Evolutionary conservation across 768 basidiomycete genomes (phyloP).

Genomic region (Boletus edulis): DNA sequence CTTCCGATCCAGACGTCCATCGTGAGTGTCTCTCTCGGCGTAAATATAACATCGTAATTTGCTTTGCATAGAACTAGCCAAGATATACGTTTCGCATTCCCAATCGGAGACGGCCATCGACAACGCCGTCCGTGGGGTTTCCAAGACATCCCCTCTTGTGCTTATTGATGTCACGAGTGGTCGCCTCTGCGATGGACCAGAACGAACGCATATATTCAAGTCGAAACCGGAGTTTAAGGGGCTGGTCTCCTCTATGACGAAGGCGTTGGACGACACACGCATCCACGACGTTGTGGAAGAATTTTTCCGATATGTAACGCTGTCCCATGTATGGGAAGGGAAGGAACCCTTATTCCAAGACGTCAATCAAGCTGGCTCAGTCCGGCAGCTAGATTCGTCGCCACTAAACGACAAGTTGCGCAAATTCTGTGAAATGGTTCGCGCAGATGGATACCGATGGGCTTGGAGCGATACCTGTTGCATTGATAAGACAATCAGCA

Average conservation of each 20-base stretch:
- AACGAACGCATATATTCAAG: background rate
- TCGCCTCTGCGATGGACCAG: background rate
- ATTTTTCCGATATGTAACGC: slow-evolving; percentile 8
- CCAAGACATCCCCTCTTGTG: background rate
- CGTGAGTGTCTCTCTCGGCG: background rate
- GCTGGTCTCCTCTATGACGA: slow-evolving; percentile 7
- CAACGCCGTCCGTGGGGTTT: background rate
- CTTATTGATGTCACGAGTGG: background rate
- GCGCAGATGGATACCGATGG: slow-evolving; percentile 9
- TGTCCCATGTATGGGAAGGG: slow-evolving; percentile 14
- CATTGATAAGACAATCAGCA: slow-evolving; percentile 11
- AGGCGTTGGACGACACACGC: background rate
- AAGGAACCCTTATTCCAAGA: slow-evolving; percentile 10
- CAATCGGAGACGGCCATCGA: background rate
- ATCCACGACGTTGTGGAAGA: background rate
- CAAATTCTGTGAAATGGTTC: slow-evolving; percentile 5
- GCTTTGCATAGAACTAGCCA: background rate
- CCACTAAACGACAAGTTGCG: slow-evolving; percentile 1
- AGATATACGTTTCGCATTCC: background rate
- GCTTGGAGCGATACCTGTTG: slow-evolving; percentile 13
- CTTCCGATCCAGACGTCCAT: background rate
- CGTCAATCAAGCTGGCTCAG: background rate
- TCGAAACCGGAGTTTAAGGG: background rate
- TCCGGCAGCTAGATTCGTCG: slow-evolving; percentile 4
- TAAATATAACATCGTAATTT: background rate